Conservation (phyloP, 2,329 filamentous ascomycete genomes). For the Beauveria bassiana region DNA sequence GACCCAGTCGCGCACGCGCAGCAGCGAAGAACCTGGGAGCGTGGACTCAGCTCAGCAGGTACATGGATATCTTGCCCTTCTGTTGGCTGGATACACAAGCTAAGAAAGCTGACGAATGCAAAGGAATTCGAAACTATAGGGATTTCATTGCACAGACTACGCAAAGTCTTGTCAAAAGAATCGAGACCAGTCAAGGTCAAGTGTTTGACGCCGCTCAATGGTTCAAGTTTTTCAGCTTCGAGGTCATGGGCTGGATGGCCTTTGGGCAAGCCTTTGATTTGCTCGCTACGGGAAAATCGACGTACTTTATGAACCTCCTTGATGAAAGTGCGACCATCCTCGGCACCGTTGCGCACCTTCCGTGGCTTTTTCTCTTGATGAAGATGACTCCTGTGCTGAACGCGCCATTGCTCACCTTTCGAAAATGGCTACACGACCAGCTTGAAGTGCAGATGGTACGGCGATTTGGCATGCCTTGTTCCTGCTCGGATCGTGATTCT, state of each 20-base stretch:
- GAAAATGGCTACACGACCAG: background rate
- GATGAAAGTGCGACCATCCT: constrained; percentile 16
- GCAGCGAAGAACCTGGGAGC: constrained; percentile 27
- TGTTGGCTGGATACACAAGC: too few species aligned
- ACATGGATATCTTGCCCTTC: background rate
- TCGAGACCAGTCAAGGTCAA: constrained; percentile 16
- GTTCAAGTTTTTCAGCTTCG: constrained; percentile 30
- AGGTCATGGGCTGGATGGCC: constrained; percentile 34
- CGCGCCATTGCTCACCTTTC: background rate
- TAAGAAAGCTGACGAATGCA: background rate
- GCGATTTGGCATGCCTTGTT: background rate
- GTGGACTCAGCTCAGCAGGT: constrained; percentile 23
- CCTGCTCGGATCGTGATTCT: background rate
- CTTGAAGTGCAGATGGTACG: background rate
- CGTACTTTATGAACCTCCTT: constrained; percentile 18
- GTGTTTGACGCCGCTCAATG: constrained; percentile 23
- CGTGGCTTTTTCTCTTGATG: background rate
- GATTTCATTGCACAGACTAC: constrained; percentile 11
- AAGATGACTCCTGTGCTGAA: background rate
- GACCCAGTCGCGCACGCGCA: constrained; percentile 23
- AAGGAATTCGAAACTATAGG: background rate
- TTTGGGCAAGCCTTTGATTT: constrained; percentile 30
- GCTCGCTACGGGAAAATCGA: constrained; percentile 16
- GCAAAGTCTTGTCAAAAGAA: constrained; percentile 17
- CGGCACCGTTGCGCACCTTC: background rate